phyloP scores from a whole-genome alignment of 495 filamentous ascomycete genomes.

The Aspergillus hancockii region DNA sequence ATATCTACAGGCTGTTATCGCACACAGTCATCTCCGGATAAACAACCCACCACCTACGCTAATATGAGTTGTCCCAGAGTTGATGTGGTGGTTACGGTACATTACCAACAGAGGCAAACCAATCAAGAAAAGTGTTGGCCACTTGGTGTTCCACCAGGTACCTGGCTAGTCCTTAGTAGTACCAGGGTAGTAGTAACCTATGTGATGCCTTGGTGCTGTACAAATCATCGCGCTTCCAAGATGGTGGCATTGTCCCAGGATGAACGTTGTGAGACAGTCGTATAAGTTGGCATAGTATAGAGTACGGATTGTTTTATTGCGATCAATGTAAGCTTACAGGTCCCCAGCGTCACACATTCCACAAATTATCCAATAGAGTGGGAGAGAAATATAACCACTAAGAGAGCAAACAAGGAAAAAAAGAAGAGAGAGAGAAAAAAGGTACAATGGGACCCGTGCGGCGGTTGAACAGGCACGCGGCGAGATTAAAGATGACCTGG shows the following conservation, averaged over 20 bases:
- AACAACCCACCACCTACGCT: background rate
- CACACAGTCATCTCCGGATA: background rate
- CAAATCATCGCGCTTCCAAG: too few relatives aligned
- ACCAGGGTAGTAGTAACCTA: too few relatives aligned
- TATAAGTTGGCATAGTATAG: too few relatives aligned
- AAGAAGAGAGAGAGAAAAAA: background rate
- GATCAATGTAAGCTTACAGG: too few relatives aligned
- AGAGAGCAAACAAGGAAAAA: background rate
- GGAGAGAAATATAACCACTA: too few relatives aligned
- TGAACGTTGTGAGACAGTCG: too few relatives aligned
- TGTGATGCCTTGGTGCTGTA: too few relatives aligned
- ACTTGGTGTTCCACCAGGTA: background rate
- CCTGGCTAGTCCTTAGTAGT: background rate
- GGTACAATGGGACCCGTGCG: background rate
- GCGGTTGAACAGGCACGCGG: slow-evolving; percentile 1
- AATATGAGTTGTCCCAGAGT: background rate
- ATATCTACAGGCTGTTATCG: background rate
- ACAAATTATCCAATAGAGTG: background rate
- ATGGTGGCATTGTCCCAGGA: too few relatives aligned
- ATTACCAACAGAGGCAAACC: background rate
- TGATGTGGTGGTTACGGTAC: background rate
- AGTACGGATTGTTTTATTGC: too few relatives aligned
- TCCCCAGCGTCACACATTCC: too few relatives aligned
- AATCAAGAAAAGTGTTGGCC: background rate
- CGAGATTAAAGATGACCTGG: slow-evolving; percentile 1